These are phyloP conservation scores for Hymenoscyphus fraxineus DNA, from an alignment of 2,329 filamentous ascomycete species.

Conservation along the genomic window DNA sequence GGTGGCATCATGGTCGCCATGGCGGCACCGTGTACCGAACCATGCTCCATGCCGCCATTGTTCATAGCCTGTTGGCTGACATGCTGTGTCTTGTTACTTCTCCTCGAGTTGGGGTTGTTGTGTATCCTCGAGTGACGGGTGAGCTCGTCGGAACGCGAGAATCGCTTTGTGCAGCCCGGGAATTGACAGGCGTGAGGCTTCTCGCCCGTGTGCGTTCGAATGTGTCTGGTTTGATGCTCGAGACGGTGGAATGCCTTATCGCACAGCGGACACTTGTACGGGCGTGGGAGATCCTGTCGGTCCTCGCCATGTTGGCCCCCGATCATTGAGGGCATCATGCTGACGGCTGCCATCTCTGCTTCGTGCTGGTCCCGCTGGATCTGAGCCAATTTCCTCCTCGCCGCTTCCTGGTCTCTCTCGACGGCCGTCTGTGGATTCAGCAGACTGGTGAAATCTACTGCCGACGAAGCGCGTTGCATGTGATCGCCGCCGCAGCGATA, in stretches of 20 bases:
- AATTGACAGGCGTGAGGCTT: conserved; percentile 97
- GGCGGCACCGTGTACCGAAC: conserved; percentile 42
- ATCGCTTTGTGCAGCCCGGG: conserved; percentile 93
- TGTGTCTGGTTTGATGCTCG: conserved; percentile 87
- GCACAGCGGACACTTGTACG: conserved; percentile 97
- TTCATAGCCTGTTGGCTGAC: conserved; percentile 45
- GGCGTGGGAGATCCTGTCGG: conserved; percentile 73
- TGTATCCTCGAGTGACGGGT: conserved; percentile 97
- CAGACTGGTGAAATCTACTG: conserved; percentile 72
- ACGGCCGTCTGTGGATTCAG: conserved; percentile 57
- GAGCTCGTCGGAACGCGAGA: conserved; percentile 93
- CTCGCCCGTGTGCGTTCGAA: conserved; percentile 95
- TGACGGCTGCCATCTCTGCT: conserved; percentile 51
- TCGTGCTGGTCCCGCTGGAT: conserved; percentile 33
- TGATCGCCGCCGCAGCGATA: conserved; percentile 48
- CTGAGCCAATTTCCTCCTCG: conserved; percentile 31
- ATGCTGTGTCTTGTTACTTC: conserved; percentile 75
- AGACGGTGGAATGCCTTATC: conserved; percentile 98
- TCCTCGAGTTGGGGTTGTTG: conserved; percentile 95
- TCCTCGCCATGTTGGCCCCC: conserved; percentile 36
- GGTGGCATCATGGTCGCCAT: conserved; percentile 42
- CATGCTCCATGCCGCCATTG: conserved; percentile 47
- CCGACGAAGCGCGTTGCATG: conserved; percentile 72
- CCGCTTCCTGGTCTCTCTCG: conserved; percentile 34
- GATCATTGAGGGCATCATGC: conserved; percentile 33